phyloP scores from a whole-genome alignment of 352 stramenopile genomes.

The Phytophthora lateralis region DNA sequence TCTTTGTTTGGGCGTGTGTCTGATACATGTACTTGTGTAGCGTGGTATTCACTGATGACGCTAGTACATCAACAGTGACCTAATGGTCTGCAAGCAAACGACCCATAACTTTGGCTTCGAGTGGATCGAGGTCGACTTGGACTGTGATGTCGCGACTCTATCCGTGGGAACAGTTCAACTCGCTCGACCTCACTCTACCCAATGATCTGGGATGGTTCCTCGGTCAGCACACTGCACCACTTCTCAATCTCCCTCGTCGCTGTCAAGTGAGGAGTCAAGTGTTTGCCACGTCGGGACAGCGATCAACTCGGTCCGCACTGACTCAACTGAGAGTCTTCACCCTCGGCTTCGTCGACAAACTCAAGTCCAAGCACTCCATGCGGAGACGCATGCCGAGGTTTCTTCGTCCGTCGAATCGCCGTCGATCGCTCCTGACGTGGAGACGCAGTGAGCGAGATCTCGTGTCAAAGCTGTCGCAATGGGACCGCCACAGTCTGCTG shows the following conservation, averaged over 20 bases:
- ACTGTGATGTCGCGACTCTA: conserved; percentile 4
- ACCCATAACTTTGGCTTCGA: background rate
- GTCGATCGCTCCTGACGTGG: conserved; percentile 15
- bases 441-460: conserved; percentile 7
- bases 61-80: background rate
- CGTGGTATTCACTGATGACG: background rate
- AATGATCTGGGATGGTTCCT: conserved; percentile 5
- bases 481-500: conserved; percentile 5
- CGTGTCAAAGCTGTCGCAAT: conserved; percentile 9
- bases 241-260: conserved; percentile 22
- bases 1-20: too few relatives aligned
- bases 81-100: background rate
- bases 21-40: background rate
- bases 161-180: conserved; percentile 2
- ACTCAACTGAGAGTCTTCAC: conserved; percentile 2
- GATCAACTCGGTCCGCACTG: conserved; percentile 6
- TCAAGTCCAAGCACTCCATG: conserved; percentile 18
- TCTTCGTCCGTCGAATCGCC: conserved; percentile 11
- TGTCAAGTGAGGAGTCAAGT: background rate
- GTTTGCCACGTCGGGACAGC: conserved; percentile 19
- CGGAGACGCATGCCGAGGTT: conserved; percentile 6
- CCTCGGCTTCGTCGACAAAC: conserved; percentile 17
- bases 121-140: conserved; percentile 7
- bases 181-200: conserved; percentile 3
- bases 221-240: conserved; percentile 2